Percentiles rank a stretch among this genome's conserved stretches.
These are phyloP conservation scores for Coemansia sp. DNA, from an alignment of 192 early-diverging fungal genomes.

Conservation along the genomic window DNA sequence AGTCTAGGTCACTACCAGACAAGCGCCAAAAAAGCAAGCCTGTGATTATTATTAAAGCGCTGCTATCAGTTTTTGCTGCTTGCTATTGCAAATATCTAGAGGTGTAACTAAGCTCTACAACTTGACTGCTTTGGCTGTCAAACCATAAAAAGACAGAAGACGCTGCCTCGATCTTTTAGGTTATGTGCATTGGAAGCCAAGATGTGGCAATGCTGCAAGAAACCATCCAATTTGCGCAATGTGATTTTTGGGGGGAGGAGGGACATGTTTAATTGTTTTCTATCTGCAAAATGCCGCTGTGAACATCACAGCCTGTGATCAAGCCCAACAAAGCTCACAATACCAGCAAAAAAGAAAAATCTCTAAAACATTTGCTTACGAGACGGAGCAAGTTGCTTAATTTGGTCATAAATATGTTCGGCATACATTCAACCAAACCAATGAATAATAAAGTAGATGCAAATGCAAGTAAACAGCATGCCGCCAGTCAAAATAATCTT, in stretches of 20 bases:
- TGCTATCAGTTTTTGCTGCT: not conserved
- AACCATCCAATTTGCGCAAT: not conserved
- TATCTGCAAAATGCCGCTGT: not conserved
- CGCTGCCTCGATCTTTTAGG: not conserved
- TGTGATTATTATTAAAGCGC: not conserved
- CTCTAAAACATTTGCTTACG: not conserved
- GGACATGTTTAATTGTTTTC: not conserved
- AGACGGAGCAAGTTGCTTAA: not conserved
- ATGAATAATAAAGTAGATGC: constrained; percentile 51
- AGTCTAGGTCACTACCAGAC: no score
- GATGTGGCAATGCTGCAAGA: not conserved
- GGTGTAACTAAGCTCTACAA: not conserved
- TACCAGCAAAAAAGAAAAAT: not conserved
- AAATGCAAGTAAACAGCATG: constrained; percentile 33
- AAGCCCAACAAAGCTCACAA: not conserved
- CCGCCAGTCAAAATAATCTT: constrained; percentile 46
- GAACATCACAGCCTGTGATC: not conserved
- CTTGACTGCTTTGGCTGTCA: not conserved
- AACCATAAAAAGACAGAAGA: not conserved
- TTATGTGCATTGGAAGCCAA: not conserved
- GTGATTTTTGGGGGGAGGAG: not conserved
- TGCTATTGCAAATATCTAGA: not conserved
- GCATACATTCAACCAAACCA: constrained; percentile 26
- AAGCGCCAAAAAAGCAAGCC: no score
- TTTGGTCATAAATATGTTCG: no score